These are phyloP conservation scores for Backusella parvicylindrica DNA, from an alignment of 192 early-diverging fungal species.

Conservation along the genomic window DNA sequence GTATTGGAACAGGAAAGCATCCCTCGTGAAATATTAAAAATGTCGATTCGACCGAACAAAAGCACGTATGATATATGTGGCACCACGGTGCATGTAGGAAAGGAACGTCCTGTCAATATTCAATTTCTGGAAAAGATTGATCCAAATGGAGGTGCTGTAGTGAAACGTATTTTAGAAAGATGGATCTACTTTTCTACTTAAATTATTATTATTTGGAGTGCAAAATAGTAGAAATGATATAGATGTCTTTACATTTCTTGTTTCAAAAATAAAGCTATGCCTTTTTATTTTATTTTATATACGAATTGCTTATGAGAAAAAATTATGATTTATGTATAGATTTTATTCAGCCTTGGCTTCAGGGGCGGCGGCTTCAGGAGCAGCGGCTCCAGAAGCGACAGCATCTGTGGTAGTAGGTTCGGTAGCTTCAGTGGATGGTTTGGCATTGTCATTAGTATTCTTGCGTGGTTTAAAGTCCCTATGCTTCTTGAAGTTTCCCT, in stretches of 20 bases:
- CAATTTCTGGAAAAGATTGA: slow-evolving; percentile 38
- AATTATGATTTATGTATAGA: neutral
- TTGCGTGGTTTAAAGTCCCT: too few relatives aligned
- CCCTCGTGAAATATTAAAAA: slow-evolving; percentile 27
- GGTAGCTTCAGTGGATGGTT: neutral
- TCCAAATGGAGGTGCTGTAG: slow-evolving; percentile 30
- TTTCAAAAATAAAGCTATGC: neutral
- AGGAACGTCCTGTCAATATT: slow-evolving; percentile 14
- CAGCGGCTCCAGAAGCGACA: neutral
- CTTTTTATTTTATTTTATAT: neutral
- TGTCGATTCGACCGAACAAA: slow-evolving; percentile 15
- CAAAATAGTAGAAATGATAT: too few relatives aligned
- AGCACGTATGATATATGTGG: neutral
- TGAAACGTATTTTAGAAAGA: slow-evolving; percentile 30
- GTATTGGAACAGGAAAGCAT: neutral
- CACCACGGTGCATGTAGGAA: neutral
- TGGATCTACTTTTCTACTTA: slow-evolving; percentile 13
- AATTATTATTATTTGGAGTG: too few relatives aligned
- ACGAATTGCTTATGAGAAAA: too few relatives aligned
- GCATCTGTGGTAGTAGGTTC: neutral
- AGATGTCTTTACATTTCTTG: too few relatives aligned
- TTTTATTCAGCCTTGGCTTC: slow-evolving; percentile 1
- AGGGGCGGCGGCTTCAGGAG: neutral
- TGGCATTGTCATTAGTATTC: neutral
- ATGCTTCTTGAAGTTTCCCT: neutral